phyloP scores from a whole-genome alignment of 768 basidiomycete genomes.

The Cyclocybe cylindracea region DNA sequence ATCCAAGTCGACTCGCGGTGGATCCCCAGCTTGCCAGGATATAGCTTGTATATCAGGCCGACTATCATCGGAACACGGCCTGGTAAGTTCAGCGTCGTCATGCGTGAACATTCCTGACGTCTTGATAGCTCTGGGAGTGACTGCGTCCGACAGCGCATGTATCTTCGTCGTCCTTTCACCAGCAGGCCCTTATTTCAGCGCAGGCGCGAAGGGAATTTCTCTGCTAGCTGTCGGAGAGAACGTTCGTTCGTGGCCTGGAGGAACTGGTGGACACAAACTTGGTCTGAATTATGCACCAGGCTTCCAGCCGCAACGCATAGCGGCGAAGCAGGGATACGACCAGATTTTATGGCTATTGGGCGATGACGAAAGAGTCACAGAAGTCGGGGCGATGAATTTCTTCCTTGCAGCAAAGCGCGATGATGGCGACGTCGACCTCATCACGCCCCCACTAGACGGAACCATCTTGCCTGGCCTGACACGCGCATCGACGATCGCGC shows the following conservation, averaged over 20 bases:
- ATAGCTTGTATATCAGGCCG: slow-evolving; percentile 87
- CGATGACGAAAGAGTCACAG: slow-evolving; percentile 46
- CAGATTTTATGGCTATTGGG: slow-evolving; percentile 83
- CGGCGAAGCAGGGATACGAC: slow-evolving; percentile 67
- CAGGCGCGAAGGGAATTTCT: slow-evolving; percentile 57
- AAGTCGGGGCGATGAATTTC: slow-evolving; percentile 82
- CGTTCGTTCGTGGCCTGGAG: slow-evolving; percentile 53
- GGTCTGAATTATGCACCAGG: slow-evolving; percentile 66
- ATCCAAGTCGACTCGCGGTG: slow-evolving; percentile 74
- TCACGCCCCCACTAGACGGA: slow-evolving; percentile 85
- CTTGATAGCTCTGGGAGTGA: slow-evolving; percentile 52
- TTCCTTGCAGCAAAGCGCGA: slow-evolving; percentile 64
- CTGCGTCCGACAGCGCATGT: slow-evolving; percentile 69
- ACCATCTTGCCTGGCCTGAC: slow-evolving; percentile 94
- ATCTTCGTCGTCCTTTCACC: slow-evolving; percentile 76
- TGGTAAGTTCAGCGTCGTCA: slow-evolving; percentile 42
- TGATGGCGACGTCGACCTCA: slow-evolving; percentile 68
- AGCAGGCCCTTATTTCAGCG: slow-evolving; percentile 76
- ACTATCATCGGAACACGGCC: slow-evolving; percentile 64
- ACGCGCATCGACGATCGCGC: slow-evolving; percentile 68
- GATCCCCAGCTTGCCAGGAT: slow-evolving; percentile 75
- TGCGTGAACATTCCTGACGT: slow-evolving; percentile 39
- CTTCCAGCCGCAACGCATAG: slow-evolving; percentile 65
- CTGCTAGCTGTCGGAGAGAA: slow-evolving; percentile 41
- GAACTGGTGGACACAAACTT: slow-evolving; percentile 81